These are phyloP conservation scores for Colletotrichum cereale DNA, from an alignment of 2,329 filamentous ascomycete genomes.

Conservation along the genomic window DNA sequence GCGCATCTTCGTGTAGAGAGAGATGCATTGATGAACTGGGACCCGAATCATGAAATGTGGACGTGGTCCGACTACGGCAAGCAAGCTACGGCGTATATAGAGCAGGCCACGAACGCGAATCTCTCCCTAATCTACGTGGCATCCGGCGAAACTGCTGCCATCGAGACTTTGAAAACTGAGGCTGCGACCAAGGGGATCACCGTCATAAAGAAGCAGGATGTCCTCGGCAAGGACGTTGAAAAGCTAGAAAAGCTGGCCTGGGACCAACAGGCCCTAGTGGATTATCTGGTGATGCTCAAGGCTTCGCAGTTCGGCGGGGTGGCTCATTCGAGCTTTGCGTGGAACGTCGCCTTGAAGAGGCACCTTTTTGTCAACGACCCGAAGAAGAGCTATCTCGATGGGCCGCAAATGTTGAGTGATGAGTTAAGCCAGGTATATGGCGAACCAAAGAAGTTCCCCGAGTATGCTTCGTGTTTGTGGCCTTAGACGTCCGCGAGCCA, in stretches of 20 bases:
- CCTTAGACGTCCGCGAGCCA: too few relatives aligned
- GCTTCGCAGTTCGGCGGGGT: slow-evolving; percentile 50
- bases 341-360: slow-evolving; percentile 49
- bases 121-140: slow-evolving; percentile 48
- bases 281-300: slow-evolving; percentile 50
- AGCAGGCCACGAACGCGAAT: slow-evolving; percentile 43
- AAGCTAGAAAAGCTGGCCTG: slow-evolving; percentile 45
- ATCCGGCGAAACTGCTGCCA: slow-evolving; percentile 46
- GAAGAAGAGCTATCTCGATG: not conserved
- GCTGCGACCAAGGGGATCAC: slow-evolving; percentile 37
- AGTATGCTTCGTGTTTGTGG: slow-evolving; percentile 31
- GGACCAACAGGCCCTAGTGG: slow-evolving; percentile 50
- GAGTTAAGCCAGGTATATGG: slow-evolving; percentile 32
- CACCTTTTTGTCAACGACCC: slow-evolving; percentile 39
- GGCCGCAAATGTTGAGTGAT: slow-evolving; percentile 34
- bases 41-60: slow-evolving; percentile 26
- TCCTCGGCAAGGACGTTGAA: slow-evolving; percentile 42
- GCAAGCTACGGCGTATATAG: slow-evolving; percentile 47
- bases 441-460: slow-evolving; percentile 16
- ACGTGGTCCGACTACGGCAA: slow-evolving; percentile 44
- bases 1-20: slow-evolving; percentile 49
- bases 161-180: slow-evolving; percentile 36
- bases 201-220: slow-evolving; percentile 49
- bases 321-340: slow-evolving; percentile 49
- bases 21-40: slow-evolving; percentile 48